Conservation (phyloP, 2,329 filamentous ascomycete genomes). For the Dactylellina cionopaga region DNA sequence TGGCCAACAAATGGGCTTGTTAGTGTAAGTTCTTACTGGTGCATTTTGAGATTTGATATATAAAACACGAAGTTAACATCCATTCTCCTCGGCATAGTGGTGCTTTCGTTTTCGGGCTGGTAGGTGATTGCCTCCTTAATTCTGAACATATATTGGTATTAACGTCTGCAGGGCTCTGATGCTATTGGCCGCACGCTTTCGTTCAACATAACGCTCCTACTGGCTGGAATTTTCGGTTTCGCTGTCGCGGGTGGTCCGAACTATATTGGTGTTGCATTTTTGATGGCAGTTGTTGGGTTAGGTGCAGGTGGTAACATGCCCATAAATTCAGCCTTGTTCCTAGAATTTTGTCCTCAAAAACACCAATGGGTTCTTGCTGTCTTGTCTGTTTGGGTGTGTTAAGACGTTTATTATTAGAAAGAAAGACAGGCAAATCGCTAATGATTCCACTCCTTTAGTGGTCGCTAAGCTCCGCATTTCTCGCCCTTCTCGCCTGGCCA, state of each 20-base stretch:
- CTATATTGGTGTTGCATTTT: slow-evolving; percentile 74
- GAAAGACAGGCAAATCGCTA: too few relatives aligned
- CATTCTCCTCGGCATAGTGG: slow-evolving; percentile 15
- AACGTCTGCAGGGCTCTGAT: slow-evolving; percentile 78
- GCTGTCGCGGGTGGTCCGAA: slow-evolving; percentile 74
- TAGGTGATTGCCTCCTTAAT: not conserved
- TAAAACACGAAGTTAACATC: not conserved
- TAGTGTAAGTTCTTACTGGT: slow-evolving; percentile 58
- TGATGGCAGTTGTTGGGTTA: slow-evolving; percentile 77
- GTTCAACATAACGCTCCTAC: slow-evolving; percentile 79
- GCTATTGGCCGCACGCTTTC: slow-evolving; percentile 78
- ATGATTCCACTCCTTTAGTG: slow-evolving; percentile 70
- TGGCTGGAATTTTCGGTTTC: slow-evolving; percentile 78
- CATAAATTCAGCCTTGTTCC: slow-evolving; percentile 68
- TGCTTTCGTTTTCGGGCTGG: slow-evolving; percentile 45
- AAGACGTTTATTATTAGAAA: too few relatives aligned
- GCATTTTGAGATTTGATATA: too few relatives aligned
- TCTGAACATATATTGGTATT: not conserved
- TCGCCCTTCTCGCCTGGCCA: slow-evolving; percentile 69
- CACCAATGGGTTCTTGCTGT: slow-evolving; percentile 71
- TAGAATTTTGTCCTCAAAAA: slow-evolving; percentile 69
- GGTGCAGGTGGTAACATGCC: slow-evolving; percentile 71
- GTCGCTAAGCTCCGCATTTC: slow-evolving; percentile 81
- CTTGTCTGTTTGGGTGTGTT: slow-evolving; percentile 58
- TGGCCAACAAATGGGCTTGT: slow-evolving; percentile 58